Percentiles rank a stretch among this genome's conserved stretches.
phyloP scores from a whole-genome alignment of 2,329 filamentous ascomycete species.

The Fusarium sp. region DNA sequence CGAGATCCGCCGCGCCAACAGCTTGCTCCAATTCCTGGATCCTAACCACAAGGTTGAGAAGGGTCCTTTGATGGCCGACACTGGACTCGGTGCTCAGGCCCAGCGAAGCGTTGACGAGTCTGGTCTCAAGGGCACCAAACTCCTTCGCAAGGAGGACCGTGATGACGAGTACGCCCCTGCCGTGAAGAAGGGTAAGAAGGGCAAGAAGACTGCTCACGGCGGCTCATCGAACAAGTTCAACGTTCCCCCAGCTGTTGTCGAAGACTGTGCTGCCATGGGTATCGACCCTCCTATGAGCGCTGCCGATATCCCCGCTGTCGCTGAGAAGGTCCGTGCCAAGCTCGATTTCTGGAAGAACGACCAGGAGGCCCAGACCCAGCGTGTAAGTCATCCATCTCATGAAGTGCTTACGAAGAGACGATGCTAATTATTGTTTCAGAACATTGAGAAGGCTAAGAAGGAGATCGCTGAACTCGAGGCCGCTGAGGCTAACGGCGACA shows the following conservation, averaged over 20 bases:
- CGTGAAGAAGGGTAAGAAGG: constrained; percentile 88
- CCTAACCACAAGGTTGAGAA: constrained; percentile 77
- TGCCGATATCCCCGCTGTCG: constrained; percentile 79
- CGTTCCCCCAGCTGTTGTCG: constrained; percentile 89
- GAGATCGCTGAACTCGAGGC: constrained; percentile 89
- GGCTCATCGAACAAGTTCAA: constrained; percentile 74
- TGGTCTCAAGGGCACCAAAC: constrained; percentile 85
- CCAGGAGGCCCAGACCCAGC: constrained; percentile 89
- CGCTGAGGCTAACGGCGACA: constrained; percentile 63
- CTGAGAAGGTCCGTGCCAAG: constrained; percentile 94
- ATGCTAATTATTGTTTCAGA: constrained; percentile 67
- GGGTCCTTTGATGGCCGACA: constrained; percentile 70
- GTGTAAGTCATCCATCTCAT: constrained; percentile 70
- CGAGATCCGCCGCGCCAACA: constrained; percentile 90
- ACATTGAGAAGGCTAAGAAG: constrained; percentile 95
- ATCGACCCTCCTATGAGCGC: constrained; percentile 90
- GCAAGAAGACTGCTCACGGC: constrained; percentile 71
- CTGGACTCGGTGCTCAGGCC: constrained; percentile 81
- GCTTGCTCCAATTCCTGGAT: constrained; percentile 91
- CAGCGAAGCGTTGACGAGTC: constrained; percentile 86
- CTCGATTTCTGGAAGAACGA: constrained; percentile 90
- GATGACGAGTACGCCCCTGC: constrained; percentile 88
- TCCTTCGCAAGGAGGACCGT: constrained; percentile 87
- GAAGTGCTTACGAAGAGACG: neutral
- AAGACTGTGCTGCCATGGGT: constrained; percentile 86